Evolutionary conservation across 768 basidiomycete species (phyloP), one percentile per base, ranked within the genome.

Genomic region (Boletus rufocinnamomeus): DNA sequence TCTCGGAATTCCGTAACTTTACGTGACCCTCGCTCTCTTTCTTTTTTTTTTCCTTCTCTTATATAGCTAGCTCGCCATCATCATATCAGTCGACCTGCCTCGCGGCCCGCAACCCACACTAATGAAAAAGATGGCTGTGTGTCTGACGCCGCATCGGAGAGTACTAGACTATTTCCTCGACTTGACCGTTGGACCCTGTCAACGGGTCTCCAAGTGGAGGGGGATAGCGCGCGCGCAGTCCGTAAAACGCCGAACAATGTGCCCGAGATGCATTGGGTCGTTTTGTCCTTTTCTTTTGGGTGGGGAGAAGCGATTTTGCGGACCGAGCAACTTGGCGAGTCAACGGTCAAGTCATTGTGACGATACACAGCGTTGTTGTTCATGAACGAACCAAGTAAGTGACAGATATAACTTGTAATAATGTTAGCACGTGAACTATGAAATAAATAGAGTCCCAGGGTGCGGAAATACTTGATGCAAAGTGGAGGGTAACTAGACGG

Each of bases 1-100:
- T 66, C 40, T 38, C 63, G 70, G 69, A 40, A 71, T 72, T 60
- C 59, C 69, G 70, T 71, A 60, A 16, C 23, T 21, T 43, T 43
- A 43, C 41, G 41, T 43, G 21, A 43, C 9, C 11, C 41, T 13
- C 21, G 41, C 21, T 13, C n/a, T 11, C 19, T 41, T 2, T 40
- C 40, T 43, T 13, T 21, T 6, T 43, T n/a, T 43, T 43, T 6
- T 21, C 1, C n/a, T n/a, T 23, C 21, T 43, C 9, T 23, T 41
- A 41, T 41, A 41, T 41, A 41, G 40, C 40, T n/a, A 6, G 8
- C 40, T 41, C n/a, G 40, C 17, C 38, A 40, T 40, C 38, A 40
- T 40, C 40, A 41, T 41, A 21, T 41, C 40, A 41, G 40, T 41
- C n/a, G 40, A 41, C 40, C n/a, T n/a, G 40, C 41, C 41, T 43